Percentiles rank a stretch among this genome's conserved stretches.
Evolutionary conservation across 192 early-diverging fungal genomes (phyloP).

Genomic region (Backusella tuberculispora): DNA sequence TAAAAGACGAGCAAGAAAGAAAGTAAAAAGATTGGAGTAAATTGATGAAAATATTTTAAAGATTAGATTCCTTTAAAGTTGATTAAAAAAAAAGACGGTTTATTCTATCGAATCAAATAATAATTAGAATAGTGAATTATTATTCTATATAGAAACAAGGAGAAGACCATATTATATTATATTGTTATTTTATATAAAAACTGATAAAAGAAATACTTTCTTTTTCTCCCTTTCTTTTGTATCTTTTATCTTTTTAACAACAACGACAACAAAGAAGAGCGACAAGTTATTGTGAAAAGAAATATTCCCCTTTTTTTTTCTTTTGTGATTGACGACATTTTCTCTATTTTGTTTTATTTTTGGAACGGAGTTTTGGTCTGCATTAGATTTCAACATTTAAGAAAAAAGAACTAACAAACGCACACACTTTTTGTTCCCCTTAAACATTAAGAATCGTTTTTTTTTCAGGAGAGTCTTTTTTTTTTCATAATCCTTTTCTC

Average conservation of each 20-base stretch:
- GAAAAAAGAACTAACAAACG: not conserved
- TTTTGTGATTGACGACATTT: constrained; percentile 5
- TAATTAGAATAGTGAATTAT: not conserved
- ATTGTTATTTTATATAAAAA: not conserved
- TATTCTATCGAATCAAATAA: not conserved
- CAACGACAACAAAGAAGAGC: not conserved
- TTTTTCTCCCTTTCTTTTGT: constrained; percentile 2
- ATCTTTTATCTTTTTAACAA: not conserved
- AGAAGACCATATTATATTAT: not conserved
- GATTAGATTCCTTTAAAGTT: not conserved
- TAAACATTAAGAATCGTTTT: not conserved
- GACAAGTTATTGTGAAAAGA: not conserved
- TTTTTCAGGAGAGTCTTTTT: not conserved
- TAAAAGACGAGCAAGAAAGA: not conserved
- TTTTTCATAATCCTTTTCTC: too few species aligned
- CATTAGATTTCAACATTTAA: not conserved
- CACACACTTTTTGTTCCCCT: not conserved
- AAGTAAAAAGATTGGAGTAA: not conserved
- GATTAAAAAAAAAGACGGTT: not conserved
- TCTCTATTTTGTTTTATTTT: not conserved
- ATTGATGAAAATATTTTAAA: too few species aligned
- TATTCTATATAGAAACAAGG: not conserved
- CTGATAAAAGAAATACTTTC: not conserved
- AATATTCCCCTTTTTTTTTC: not conserved
- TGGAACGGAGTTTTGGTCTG: not conserved